phyloP scores from a whole-genome alignment of 768 basidiomycete species.

The Russula virescens region DNA sequence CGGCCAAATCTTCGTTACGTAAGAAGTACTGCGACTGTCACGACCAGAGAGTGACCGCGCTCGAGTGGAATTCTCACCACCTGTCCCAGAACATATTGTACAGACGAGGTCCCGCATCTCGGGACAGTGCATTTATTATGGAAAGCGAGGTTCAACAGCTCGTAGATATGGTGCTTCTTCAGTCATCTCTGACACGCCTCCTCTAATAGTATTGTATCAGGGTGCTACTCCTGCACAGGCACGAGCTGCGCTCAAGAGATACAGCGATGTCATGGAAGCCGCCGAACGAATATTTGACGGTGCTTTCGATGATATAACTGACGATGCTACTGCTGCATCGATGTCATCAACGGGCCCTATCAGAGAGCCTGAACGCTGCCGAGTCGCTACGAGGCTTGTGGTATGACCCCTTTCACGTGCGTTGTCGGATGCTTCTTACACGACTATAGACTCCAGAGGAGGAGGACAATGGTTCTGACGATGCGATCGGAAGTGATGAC shows the following conservation, averaged over 20 bases:
- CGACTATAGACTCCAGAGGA: constrained; percentile 53
- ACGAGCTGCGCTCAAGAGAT: constrained; percentile 69
- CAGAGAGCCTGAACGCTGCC: constrained; percentile 3
- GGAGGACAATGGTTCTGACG: constrained; percentile 45
- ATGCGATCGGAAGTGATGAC: constrained; percentile 43
- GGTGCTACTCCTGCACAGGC: constrained; percentile 82
- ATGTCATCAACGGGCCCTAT: constrained; percentile 19
- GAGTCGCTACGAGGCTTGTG: constrained; percentile 14
- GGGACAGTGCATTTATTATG: constrained; percentile 25
- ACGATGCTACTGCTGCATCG: constrained; percentile 40
- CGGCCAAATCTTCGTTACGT: constrained; percentile 4
- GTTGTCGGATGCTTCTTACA: constrained; percentile 1
- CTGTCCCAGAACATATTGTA: constrained; percentile 6
- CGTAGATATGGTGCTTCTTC: constrained; percentile 32
- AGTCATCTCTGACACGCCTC: neutral
- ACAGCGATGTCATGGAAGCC: constrained; percentile 89
- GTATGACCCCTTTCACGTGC: constrained; percentile 8
- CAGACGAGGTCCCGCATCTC: constrained; percentile 6
- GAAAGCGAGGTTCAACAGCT: constrained; percentile 34
- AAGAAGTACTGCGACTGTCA: neutral
- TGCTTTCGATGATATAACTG: constrained; percentile 67
- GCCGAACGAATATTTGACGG: constrained; percentile 84
- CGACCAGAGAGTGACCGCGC: neutral
- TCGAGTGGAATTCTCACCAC: neutral
- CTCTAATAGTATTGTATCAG: constrained; percentile 36